Base-by-base conservation (phyloP, 1,139 yeast species). In the Eremothecium cymbalariae region DNA sequence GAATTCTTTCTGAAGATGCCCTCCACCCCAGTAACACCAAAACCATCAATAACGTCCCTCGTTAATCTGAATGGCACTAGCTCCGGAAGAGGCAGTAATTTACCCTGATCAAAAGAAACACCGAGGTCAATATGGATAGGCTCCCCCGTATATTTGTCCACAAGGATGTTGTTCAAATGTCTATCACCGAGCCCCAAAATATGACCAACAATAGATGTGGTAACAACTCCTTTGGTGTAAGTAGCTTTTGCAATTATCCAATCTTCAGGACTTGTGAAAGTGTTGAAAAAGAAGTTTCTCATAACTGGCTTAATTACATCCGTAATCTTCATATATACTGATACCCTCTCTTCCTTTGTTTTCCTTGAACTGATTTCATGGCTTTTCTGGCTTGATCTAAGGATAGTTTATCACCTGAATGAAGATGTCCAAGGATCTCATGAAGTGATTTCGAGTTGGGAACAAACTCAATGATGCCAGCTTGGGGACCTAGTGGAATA, bases 61-160 rank as follows among this genome's bases (percentile, higher is more conserved):
- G 97, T 85, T 26, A 93, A 63, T 45, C 99, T 63, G 55, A 93
- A 93, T 1, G 99, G 98, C 2, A 93, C 94, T 0, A 83, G 71
- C 50, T 93, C 99, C 0, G 99, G 98, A 12, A 88, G 72, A 0
- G 93, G 81, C 30, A 93, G 63, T 11, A 77, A 59, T 47, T 74
- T 78, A 0, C 98, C 98, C 51, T 81, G 88, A 53, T 93, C 98
- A 62, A 93, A 93, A 0, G 97, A 94, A 36, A 90, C 90, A 0
- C 98, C 99, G 22, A 93, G 64, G 56, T 93, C 99, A 49, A 93
- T 93, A 56, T 93, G 98, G 18, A 93, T 77, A 0, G 95, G 94
- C 46, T 88, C 96, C 0, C 98, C 98, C 0, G 83, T 70, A 11
- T 54, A 54, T 34, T 68, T 66, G 54, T 93, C 97, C n/a, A 93